A percentile compares a stretch with the other conserved stretches of the same genome.
phyloP scores from a whole-genome alignment of 2,329 filamentous ascomycete genomes.

The Exserohilum rostratum region DNA sequence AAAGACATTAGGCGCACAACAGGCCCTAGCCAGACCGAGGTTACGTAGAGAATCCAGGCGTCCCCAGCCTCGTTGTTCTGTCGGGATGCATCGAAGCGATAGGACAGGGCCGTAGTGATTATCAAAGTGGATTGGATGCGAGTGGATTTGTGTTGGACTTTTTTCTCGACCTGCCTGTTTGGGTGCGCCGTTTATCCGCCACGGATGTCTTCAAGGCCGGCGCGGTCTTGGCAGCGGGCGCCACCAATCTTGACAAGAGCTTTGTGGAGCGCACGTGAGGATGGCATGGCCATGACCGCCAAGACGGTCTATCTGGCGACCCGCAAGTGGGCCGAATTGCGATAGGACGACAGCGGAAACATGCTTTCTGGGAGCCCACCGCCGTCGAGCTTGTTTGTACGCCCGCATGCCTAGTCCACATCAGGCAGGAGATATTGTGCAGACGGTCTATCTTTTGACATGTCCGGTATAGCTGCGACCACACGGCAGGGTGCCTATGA shows the following conservation, averaged over 20 bases:
- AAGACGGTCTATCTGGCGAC: slow-evolving; percentile 21
- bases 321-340: slow-evolving; percentile 20
- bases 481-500: slow-evolving; percentile 15
- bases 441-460: slow-evolving; percentile 11
- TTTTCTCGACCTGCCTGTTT: slow-evolving; percentile 22
- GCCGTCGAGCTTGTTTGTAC: slow-evolving; percentile 32
- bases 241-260: slow-evolving; percentile 20
- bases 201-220: neutral
- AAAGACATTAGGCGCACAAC: neutral
- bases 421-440: slow-evolving; percentile 30
- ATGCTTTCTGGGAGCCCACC: slow-evolving; percentile 32
- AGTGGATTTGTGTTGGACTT: slow-evolving; percentile 3
- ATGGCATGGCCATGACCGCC: slow-evolving; percentile 17
- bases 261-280: slow-evolving; percentile 7
- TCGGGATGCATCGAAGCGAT: neutral
- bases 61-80: neutral
- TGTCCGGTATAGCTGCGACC: slow-evolving; percentile 17
- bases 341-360: slow-evolving; percentile 25
- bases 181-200: slow-evolving; percentile 20
- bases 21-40: slow-evolving; percentile 6
- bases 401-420: slow-evolving; percentile 19
- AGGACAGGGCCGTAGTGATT: neutral
- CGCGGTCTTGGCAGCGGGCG: slow-evolving; percentile 7
- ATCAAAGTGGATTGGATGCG: slow-evolving; percentile 3
- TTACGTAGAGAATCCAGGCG: neutral